Evolutionary conservation across 768 basidiomycete genomes (phyloP), one percentile per base, ranked within the genome.

Genomic region (Hirschioporus abietinus): DNA sequence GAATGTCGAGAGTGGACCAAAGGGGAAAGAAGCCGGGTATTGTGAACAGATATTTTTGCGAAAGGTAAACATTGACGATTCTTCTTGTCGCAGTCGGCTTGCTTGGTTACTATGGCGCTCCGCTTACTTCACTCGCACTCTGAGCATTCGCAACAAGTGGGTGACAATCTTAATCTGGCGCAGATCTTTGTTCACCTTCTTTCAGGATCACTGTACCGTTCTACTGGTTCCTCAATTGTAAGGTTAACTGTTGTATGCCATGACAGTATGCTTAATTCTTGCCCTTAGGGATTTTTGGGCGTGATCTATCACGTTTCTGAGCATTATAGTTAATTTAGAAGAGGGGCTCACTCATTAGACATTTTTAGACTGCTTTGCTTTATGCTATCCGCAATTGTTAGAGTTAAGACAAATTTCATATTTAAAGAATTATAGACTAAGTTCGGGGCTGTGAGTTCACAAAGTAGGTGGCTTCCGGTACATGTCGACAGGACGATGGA

Each of bases 31-130:
- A 76, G 81, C 85, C 52, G 86, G 90, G 27, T 58, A 71, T 66
- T 30, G 57, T 67, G 24, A n/a, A 64, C 25, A 26, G 60, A 4
- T 26, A 25, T 36, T 9, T 4, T 18, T 63, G n/a, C 30, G 30
- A 2, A 30, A 3, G 58, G n/a, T 42, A 25, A 26, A 63, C 15
- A 57, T 36, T 35, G 18, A 30, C 60, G 9, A 68, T 58, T 25
- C 36, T 15, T 8, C 64, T 17, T 24, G 34, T 7, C 59, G n/a
- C 60, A 71, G 71, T 23, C 82, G 88, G 42, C 68, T 90, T 52
- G 91, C 91, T 12, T 92, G 90, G 90, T 78, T 92, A 35, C 79
- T 92, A 62, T 92, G 91, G 91, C 81, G 91, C 64, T 89, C 88
- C 20, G 90, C 91, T 1, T 93, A 93, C 76, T 90, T 91, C 74